Conservation (phyloP, 768 basidiomycete species). For the Tricholoma terreum region DNA sequence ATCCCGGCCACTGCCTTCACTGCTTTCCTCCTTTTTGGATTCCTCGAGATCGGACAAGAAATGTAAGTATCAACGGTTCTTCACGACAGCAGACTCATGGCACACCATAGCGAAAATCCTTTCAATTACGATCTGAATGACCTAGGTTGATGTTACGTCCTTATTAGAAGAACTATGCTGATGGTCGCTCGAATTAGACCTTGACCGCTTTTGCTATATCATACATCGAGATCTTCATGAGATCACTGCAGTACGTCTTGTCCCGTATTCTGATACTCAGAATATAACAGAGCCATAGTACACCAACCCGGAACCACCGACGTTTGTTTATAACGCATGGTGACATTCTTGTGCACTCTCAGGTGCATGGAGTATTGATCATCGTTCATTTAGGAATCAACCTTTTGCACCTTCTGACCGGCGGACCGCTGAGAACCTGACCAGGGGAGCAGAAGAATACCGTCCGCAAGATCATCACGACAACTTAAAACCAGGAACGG, state of each 20-base stretch:
- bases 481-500: slow-evolving; percentile 9
- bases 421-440: slow-evolving; percentile 53
- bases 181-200: slow-evolving; percentile 30
- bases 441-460: slow-evolving; percentile 36
- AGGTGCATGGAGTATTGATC: too few species aligned
- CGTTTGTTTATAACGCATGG: slow-evolving; percentile 51
- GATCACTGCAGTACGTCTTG: slow-evolving; percentile 58
- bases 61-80: slow-evolving; percentile 36
- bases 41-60: slow-evolving; percentile 68
- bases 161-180: background rate
- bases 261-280: background rate
- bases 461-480: slow-evolving; percentile 11
- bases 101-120: slow-evolving; percentile 52
- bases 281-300: slow-evolving; percentile 36
- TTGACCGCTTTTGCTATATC: slow-evolving; percentile 65
- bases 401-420: slow-evolving; percentile 67
- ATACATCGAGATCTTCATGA: slow-evolving; percentile 69
- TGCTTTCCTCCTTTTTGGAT: slow-evolving; percentile 60
- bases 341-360: slow-evolving; percentile 8
- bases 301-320: slow-evolving; percentile 48
- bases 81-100: background rate
- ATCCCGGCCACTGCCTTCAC: slow-evolving; percentile 64
- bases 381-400: slow-evolving; percentile 44
- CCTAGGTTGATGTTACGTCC: slow-evolving; percentile 37
- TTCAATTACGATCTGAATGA: slow-evolving; percentile 70